Percentiles rank a stretch among this genome's conserved stretches.
Evolutionary conservation across 768 basidiomycete species (phyloP).

Genomic region (Daedalea quercina): DNA sequence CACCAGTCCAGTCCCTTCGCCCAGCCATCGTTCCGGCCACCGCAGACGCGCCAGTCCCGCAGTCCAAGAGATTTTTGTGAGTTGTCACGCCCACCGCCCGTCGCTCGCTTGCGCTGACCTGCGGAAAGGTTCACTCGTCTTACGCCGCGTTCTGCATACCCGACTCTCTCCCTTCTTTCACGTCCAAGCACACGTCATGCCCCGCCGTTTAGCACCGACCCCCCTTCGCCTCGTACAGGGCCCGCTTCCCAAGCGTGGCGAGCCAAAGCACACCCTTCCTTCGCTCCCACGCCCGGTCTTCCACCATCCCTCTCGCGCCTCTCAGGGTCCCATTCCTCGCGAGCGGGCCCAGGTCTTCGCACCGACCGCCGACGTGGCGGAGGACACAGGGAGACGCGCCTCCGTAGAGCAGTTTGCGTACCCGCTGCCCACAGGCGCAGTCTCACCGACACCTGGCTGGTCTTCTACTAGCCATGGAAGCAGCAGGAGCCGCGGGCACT

Average conservation of each 20-base stretch:
- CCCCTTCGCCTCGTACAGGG: constrained; percentile 56
- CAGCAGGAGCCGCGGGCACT: not conserved
- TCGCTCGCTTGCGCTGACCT: not conserved
- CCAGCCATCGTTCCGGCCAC: not conserved
- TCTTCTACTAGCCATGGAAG: constrained; percentile 3
- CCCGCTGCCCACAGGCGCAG: constrained; percentile 5
- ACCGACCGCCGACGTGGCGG: not conserved
- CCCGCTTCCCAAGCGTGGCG: constrained; percentile 53
- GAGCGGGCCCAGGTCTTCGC: constrained; percentile 9
- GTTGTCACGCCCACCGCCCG: not conserved
- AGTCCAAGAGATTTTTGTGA: not conserved
- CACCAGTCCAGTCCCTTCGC: not conserved
- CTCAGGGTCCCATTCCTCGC: constrained; percentile 12
- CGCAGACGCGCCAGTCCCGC: not conserved
- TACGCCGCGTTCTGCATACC: not conserved
- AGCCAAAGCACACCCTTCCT: constrained; percentile 61
- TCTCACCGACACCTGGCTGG: constrained; percentile 12
- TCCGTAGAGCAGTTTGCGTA: not conserved
- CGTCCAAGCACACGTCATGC: constrained; percentile 33
- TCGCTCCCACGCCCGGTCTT: constrained; percentile 51
- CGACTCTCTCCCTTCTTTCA: not conserved
- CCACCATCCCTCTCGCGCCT: constrained; percentile 12
- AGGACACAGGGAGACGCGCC: not conserved
- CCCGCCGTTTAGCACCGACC: constrained; percentile 62
- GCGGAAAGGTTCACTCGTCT: not conserved